Evolutionary conservation across 140 eudicot species (phyloP), one percentile per base, ranked within the genome.

Genomic region (Flaveria floridana): DNA sequence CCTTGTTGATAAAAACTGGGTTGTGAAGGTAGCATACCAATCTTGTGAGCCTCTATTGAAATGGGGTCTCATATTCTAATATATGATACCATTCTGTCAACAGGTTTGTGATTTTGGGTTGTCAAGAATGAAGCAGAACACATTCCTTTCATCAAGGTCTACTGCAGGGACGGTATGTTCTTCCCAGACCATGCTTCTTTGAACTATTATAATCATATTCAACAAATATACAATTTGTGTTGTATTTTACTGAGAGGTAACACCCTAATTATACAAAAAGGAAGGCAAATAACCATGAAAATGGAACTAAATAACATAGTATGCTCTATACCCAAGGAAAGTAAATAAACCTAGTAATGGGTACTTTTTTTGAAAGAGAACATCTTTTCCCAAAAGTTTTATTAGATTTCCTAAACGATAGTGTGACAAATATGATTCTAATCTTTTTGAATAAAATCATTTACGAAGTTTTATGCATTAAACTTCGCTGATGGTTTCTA

Each of bases 101-200:
- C 73, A 94, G 99, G 99, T 94, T 66, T 90, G 95, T 70, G 99
- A 94, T 85, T 94, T 94, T 84, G 99, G 99, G 73, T 74, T 94
- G 56, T 94, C 99, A 51, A 89, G 89, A 84, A 90, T 94, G 96
- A 94, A 94, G 81, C 70, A 86, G 82, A 88, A 91, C 87, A 94
- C 99, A 10, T 94, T 90, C 79, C 97, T 94, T 82, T 94, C 99
- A 73, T 88, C 99, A 41, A 84, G 97, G 65, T 90, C 99, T 58
- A 85, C 96, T 76, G 97, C 99, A 65, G 99, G 99, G 75, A 94
- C 99, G 81, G 99, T 94, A 91, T 68, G 84, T 69, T 19, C n/a
- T 59, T 78, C 34, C 65, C 7, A 13, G 39, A 68, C 46, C 61
- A 26, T 56, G 46, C 75, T 30, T 63, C 20, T 59, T 75, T 44